These are phyloP conservation scores for Aspergillus fructus DNA, from an alignment of 2,329 filamentous ascomycete genomes.

Conservation along the genomic window DNA sequence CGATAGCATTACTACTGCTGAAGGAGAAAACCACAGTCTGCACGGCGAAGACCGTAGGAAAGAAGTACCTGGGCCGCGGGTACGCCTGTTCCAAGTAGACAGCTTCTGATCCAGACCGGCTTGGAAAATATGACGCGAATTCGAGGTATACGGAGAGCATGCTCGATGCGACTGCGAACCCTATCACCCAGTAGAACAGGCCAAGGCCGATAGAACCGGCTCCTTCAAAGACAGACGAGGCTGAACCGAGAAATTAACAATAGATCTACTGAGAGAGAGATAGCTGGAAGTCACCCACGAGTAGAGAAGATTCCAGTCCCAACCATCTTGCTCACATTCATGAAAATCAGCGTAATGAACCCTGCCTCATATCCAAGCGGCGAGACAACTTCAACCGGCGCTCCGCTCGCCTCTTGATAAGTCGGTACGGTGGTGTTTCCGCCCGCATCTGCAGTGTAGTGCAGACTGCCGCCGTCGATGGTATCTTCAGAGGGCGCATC, in stretches of 20 bases:
- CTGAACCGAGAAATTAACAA: slow-evolving; percentile 32
- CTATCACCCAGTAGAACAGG: slow-evolving; percentile 65
- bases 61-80: slow-evolving; percentile 62
- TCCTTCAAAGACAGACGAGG: slow-evolving; percentile 57
- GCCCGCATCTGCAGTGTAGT: slow-evolving; percentile 17
- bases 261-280: not conserved
- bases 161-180: slow-evolving; percentile 57
- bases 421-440: slow-evolving; percentile 50
- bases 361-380: slow-evolving; percentile 62
- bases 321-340: slow-evolving; percentile 64
- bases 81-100: slow-evolving; percentile 69
- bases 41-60: slow-evolving; percentile 64
- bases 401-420: slow-evolving; percentile 62
- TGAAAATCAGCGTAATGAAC: slow-evolving; percentile 56
- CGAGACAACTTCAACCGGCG: slow-evolving; percentile 59
- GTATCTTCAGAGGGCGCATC: slow-evolving; percentile 2
- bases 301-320: slow-evolving; percentile 66
- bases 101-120: slow-evolving; percentile 64
- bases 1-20: slow-evolving; percentile 64
- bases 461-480: slow-evolving; percentile 11
- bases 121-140: slow-evolving; percentile 64
- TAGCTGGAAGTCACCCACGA: slow-evolving; percentile 44
- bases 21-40: slow-evolving; percentile 65
- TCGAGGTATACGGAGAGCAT: slow-evolving; percentile 63
- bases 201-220: slow-evolving; percentile 63